These are phyloP conservation scores for Hansenula lynferdii DNA, from an alignment of 1,139 yeast genomes.

Conservation along the genomic window DNA sequence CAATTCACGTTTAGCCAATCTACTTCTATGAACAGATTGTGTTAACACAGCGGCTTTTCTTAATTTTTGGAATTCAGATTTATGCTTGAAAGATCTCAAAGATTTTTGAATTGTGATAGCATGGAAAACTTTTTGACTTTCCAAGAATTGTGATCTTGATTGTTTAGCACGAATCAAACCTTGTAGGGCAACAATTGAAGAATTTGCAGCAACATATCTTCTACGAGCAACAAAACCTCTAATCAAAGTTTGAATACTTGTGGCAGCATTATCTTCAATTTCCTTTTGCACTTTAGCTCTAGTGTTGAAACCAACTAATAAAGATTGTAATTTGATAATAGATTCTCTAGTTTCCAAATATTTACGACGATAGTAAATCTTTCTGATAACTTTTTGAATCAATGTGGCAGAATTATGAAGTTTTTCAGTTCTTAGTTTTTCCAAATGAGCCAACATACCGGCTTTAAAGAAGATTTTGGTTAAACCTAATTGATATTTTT, in stretches of 20 bases:
- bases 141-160: slow-evolving; percentile 45
- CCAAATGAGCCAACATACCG: slow-evolving; percentile 91
- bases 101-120: slow-evolving; percentile 65
- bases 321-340: slow-evolving; percentile 53
- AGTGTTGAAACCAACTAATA: slow-evolving; percentile 57
- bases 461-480: slow-evolving; percentile 95
- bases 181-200: slow-evolving; percentile 59
- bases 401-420: slow-evolving; percentile 72
- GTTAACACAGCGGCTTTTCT: slow-evolving; percentile 57
- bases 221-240: slow-evolving; percentile 62
- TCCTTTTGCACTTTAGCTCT: slow-evolving; percentile 56
- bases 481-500: slow-evolving; percentile 79
- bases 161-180: slow-evolving; percentile 62
- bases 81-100: slow-evolving; percentile 17
- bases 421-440: slow-evolving; percentile 77
- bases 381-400: slow-evolving; percentile 83
- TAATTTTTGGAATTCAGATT: slow-evolving; percentile 13
- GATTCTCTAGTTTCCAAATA: slow-evolving; percentile 55
- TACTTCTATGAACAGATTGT: slow-evolving; percentile 78
- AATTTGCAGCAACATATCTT: slow-evolving; percentile 37
- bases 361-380: slow-evolving; percentile 55
- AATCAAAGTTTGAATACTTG: slow-evolving; percentile 62
- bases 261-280: slow-evolving; percentile 62
- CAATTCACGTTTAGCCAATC: slow-evolving; percentile 64
- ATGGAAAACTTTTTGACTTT: slow-evolving; percentile 51